These are phyloP conservation scores for Penicillium griseofulvum DNA, from an alignment of 2,329 filamentous ascomycete species.

Conservation along the genomic window DNA sequence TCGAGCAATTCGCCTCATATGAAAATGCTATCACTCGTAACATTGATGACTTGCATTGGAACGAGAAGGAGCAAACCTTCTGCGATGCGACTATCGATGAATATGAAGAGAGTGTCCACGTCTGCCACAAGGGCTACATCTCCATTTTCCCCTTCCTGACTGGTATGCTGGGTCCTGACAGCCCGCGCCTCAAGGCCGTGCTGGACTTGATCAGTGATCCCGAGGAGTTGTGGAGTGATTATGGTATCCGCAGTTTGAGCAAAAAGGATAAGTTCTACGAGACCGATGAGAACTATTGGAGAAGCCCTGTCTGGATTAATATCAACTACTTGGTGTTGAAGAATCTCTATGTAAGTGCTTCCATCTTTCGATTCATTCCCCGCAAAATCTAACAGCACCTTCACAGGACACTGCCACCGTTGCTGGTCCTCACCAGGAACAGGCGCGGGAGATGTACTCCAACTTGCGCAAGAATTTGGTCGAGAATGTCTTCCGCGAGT, in stretches of 20 bases:
- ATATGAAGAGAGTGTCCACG: constrained; percentile 82
- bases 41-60: constrained; percentile 92
- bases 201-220: constrained; percentile 77
- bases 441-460: constrained; percentile 71
- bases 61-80: constrained; percentile 72
- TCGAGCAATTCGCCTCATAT: constrained; percentile 66
- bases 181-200: constrained; percentile 69
- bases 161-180: constrained; percentile 72
- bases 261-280: constrained; percentile 79
- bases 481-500: constrained; percentile 81
- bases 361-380: background rate
- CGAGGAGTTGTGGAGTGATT: constrained; percentile 82
- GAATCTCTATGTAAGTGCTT: constrained; percentile 70
- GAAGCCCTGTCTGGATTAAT: constrained; percentile 90
- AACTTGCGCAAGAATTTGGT: constrained; percentile 79
- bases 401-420: constrained; percentile 62
- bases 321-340: constrained; percentile 88
- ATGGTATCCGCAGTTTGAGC: constrained; percentile 87
- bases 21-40: constrained; percentile 78
- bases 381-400: constrained; percentile 15
- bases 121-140: constrained; percentile 96
- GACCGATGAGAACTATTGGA: constrained; percentile 96
- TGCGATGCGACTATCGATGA: constrained; percentile 95
- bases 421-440: constrained; percentile 64
- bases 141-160: constrained; percentile 89